Conservation (phyloP, 345 rosid species). For the Salix exigua region DNA sequence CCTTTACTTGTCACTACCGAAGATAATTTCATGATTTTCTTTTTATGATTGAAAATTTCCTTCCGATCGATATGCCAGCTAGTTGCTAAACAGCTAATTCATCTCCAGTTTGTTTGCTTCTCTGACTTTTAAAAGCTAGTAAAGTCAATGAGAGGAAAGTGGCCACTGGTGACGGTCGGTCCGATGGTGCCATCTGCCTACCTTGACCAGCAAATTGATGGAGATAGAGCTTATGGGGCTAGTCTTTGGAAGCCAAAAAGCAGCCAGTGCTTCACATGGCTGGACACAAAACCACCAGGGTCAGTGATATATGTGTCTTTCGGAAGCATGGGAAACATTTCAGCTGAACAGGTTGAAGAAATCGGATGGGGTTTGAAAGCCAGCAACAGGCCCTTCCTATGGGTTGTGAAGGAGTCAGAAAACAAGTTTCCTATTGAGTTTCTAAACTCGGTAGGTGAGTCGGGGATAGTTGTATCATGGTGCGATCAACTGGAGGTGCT, state of each 20-base stretch:
- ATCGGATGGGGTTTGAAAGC: conserved; percentile 40
- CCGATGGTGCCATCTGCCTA: conserved; percentile 49
- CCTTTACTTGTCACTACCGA: too few species aligned
- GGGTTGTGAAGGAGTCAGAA: conserved; percentile 35
- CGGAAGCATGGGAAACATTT: conserved; percentile 45
- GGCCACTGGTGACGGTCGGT: conserved; percentile 42
- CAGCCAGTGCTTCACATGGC: conserved; percentile 37
- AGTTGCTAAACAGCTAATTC: too few species aligned
- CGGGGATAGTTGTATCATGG: conserved; percentile 38
- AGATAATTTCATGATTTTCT: too few species aligned
- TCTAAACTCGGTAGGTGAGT: conserved; percentile 15
- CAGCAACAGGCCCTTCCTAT: conserved; percentile 34
- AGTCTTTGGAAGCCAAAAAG: conserved; percentile 28
- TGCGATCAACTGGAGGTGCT: conserved; percentile 50
- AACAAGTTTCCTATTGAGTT: conserved; percentile 21
- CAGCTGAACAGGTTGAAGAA: conserved; percentile 36
- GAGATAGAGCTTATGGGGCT: conserved; percentile 40
- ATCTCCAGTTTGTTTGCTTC: conserved; percentile 1
- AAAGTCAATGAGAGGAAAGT: conserved; percentile 24
- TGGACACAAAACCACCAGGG: conserved; percentile 23
- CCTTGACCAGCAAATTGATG: conserved; percentile 34
- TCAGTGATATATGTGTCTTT: conserved; percentile 49
- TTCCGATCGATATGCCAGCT: too few species aligned
- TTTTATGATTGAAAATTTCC: too few species aligned
- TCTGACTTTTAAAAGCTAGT: conserved; percentile 26